phyloP scores from a whole-genome alignment of 2,329 filamentous ascomycete genomes.

The Arthrinium puccinioides region DNA sequence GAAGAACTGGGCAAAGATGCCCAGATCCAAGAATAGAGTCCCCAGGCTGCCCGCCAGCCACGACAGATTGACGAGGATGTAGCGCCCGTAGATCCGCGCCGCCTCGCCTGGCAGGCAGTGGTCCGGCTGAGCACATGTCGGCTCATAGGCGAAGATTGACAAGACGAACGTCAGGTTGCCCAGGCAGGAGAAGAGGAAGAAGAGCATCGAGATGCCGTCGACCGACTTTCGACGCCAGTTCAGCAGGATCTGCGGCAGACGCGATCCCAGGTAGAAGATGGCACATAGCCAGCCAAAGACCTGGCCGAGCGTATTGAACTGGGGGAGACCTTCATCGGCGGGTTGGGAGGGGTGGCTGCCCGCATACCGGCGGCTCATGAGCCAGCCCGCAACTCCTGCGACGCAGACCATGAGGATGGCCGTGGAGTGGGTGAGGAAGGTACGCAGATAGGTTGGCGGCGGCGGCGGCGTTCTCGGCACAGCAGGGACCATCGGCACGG shows the following conservation, averaged over 20 bases:
- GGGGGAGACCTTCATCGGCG: conserved; percentile 41
- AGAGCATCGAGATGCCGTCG: conserved; percentile 86
- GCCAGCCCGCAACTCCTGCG: conserved; percentile 83
- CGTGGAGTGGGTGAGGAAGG: conserved; percentile 64
- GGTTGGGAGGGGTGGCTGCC: conserved; percentile 24
- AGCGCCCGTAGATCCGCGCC: conserved; percentile 61
- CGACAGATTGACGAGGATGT: conserved; percentile 82
- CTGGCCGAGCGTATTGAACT: conserved; percentile 74
- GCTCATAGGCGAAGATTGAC: conserved; percentile 85
- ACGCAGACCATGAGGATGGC: conserved; percentile 75
- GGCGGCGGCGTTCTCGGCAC: conserved; percentile 34
- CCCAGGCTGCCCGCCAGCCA: conserved; percentile 89
- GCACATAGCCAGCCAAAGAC: conserved; percentile 93
- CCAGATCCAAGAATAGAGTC: conserved; percentile 75
- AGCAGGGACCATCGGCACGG: conserved; percentile 62
- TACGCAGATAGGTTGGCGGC: conserved; percentile 45
- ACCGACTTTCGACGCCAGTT: conserved; percentile 92
- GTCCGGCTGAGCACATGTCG: conserved; percentile 47
- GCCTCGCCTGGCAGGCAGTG: conserved; percentile 61
- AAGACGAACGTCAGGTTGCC: conserved; percentile 92
- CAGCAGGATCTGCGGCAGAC: conserved; percentile 82
- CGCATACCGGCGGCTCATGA: conserved; percentile 51
- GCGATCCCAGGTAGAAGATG: conserved; percentile 78
- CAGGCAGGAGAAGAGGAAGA: conserved; percentile 93
- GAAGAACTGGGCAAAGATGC: conserved; percentile 89